Evolutionary conservation across 1,284 basidiomycete species (phyloP).

Genomic region (Cryptococcus amylolentus): DNA sequence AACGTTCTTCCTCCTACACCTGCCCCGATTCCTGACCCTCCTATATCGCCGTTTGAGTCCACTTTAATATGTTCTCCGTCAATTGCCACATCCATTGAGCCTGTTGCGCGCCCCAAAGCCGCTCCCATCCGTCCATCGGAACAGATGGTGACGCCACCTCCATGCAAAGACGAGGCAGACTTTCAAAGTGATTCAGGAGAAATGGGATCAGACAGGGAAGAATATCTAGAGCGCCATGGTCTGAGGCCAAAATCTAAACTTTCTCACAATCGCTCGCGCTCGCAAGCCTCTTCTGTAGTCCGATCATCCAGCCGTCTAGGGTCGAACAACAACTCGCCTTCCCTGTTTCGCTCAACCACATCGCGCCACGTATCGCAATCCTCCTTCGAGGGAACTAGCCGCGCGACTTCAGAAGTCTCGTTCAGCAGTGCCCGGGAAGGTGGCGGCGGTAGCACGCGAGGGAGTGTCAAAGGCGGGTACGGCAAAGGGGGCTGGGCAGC

Average conservation of each 20-base stretch:
- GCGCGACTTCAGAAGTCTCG: slow-evolving; percentile 21
- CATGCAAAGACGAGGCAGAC: slow-evolving; percentile 17
- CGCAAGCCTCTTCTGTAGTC: neutral
- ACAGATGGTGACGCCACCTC: neutral
- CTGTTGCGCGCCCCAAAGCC: neutral
- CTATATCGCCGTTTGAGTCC: slow-evolving; percentile 26
- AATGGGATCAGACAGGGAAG: slow-evolving; percentile 29
- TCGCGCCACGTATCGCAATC: slow-evolving; percentile 5
- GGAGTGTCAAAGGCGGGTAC: slow-evolving; percentile 21
- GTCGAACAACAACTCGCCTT: too few relatives aligned
- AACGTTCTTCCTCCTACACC: slow-evolving; percentile 37
- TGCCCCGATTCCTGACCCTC: slow-evolving; percentile 26
- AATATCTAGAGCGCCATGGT: slow-evolving; percentile 11
- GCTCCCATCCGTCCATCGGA: neutral
- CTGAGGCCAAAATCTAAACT: neutral
- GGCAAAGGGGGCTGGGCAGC: slow-evolving; percentile 47
- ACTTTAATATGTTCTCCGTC: slow-evolving; percentile 6
- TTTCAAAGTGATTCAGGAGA: slow-evolving; percentile 22
- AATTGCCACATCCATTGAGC: too few relatives aligned
- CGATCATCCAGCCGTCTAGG: too few relatives aligned
- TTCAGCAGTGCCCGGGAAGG: slow-evolving; percentile 11
- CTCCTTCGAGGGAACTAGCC: slow-evolving; percentile 25
- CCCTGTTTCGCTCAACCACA: too few relatives aligned
- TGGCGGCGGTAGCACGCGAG: slow-evolving; percentile 20
- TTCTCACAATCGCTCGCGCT: neutral